phyloP scores from a whole-genome alignment of 495 filamentous ascomycete species.

The Penicillium daleae region DNA sequence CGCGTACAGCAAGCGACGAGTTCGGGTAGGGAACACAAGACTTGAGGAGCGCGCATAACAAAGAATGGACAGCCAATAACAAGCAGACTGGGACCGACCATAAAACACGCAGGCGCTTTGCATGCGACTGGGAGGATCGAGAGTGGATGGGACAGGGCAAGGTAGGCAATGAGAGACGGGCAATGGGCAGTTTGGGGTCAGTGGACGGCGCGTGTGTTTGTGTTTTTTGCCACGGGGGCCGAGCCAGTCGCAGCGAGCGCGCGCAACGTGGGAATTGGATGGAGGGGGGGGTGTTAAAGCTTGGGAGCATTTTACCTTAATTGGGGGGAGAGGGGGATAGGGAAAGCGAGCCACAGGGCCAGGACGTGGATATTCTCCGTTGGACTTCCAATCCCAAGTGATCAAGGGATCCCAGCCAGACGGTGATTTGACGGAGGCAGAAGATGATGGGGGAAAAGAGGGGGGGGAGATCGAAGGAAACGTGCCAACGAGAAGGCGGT shows the following conservation, averaged over 20 bases:
- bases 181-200: neutral
- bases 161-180: neutral
- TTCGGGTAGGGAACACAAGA: conserved; percentile 21
- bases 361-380: conserved; percentile 25
- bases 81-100: conserved; percentile 3
- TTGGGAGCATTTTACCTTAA: conserved; percentile 22
- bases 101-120: conserved; percentile 23
- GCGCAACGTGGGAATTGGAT: conserved; percentile 40
- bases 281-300: conserved; percentile 15
- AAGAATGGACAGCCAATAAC: conserved; percentile 19
- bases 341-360: conserved; percentile 2
- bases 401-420: conserved; percentile 29
- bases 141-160: neutral
- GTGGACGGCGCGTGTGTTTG: conserved; percentile 25
- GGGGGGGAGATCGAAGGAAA: conserved; percentile 17
- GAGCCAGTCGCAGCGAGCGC: conserved; percentile 24
- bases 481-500: conserved; percentile 36
- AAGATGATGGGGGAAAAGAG: conserved; percentile 22
- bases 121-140: conserved; percentile 15
- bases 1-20: conserved; percentile 12
- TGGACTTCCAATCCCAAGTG: conserved; percentile 22
- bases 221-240: conserved; percentile 35
- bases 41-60: conserved; percentile 14
- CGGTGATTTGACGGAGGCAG: conserved; percentile 36
- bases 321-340: conserved; percentile 6